Evolutionary conservation across 371 early-diverging fungal genomes (phyloP), one percentile per base, ranked within the genome.

Genomic region (Rhizopus microsporus): DNA sequence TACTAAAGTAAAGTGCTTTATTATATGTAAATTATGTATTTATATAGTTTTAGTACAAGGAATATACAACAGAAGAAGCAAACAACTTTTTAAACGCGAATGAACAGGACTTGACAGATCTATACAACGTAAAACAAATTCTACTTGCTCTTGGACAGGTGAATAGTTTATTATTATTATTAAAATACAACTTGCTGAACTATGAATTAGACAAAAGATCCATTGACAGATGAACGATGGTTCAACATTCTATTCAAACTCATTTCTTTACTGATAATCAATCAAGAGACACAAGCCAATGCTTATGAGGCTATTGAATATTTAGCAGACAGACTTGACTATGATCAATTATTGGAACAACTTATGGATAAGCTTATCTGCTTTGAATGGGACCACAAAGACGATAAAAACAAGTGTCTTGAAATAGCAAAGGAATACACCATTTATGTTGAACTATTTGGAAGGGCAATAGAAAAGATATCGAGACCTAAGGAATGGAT

Each of bases 401-500:
- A 32, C 4, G 40, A 53, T 17, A 33, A 38, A 7, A 30, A 43
- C 6, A 10, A 31, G 38, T 53, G 23, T 35, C 12, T 42, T 5
- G 12, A 57, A 39, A 31, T 17, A 13, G 48, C 55, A 8, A 47
- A 17, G 2, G 15, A 51, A 6, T 63, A 44, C 12, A 45, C 45
- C 7, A 45, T 43, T 9, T 54, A 50, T 38, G 7, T 60, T 3
- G 54, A 57, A 8, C 50, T 56, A 8, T 60, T 66, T 33, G 66
- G 66, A 29, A 65, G 33, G 44, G 51, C 50, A 1, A 45, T 68
- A 5, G 63, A 63, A 23, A 51, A 46, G 30, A 49, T 56, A 53
- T 60, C 51, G 9, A 33, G 33, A 37, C 48, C 59, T 15, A 56
- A 57, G 39, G 63, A 60, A 37, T 68, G 59, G 68, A 68, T 63